Evolutionary conservation across 2,329 filamentous ascomycete species (phyloP).

Genomic region (Phaeophleospora eucalypticola): DNA sequence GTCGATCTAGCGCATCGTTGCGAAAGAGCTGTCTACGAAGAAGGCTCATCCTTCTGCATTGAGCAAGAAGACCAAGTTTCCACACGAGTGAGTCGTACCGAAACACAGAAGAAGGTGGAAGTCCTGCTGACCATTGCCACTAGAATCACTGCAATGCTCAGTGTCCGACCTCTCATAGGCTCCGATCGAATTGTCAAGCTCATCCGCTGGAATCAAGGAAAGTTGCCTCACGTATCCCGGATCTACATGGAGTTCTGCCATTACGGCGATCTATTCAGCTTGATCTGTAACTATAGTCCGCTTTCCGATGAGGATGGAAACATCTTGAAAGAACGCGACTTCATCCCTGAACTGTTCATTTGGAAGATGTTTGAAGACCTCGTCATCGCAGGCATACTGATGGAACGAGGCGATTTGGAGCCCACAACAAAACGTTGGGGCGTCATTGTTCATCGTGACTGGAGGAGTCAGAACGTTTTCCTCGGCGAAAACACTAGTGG

Average conservation of each 20-base stretch:
- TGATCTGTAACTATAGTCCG: neutral
- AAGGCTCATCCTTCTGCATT: neutral
- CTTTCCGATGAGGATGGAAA: neutral
- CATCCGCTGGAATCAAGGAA: neutral
- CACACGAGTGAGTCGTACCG: neutral
- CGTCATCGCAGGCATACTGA: constrained; percentile 13
- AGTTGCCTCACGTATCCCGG: neutral
- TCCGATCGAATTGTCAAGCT: constrained; percentile 1
- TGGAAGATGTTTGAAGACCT: constrained; percentile 18
- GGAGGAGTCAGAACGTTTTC: constrained; percentile 11
- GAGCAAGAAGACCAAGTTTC: neutral
- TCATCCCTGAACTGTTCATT: constrained; percentile 5
- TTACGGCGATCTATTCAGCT: neutral
- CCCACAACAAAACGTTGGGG: constrained; percentile 1
- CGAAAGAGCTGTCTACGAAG: neutral
- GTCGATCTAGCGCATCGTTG: neutral
- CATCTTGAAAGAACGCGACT: neutral
- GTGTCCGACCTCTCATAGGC: constrained; percentile 1
- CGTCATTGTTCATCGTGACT: constrained; percentile 16
- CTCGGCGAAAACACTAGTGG: neutral
- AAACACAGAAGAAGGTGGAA: too few relatives aligned
- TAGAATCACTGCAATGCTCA: constrained; percentile 4
- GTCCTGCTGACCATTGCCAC: too few relatives aligned
- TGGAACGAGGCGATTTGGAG: constrained; percentile 10
- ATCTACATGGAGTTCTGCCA: constrained; percentile 8